Conservation (phyloP, 768 basidiomycete genomes). For the Hygrophorus pudorinus region DNA sequence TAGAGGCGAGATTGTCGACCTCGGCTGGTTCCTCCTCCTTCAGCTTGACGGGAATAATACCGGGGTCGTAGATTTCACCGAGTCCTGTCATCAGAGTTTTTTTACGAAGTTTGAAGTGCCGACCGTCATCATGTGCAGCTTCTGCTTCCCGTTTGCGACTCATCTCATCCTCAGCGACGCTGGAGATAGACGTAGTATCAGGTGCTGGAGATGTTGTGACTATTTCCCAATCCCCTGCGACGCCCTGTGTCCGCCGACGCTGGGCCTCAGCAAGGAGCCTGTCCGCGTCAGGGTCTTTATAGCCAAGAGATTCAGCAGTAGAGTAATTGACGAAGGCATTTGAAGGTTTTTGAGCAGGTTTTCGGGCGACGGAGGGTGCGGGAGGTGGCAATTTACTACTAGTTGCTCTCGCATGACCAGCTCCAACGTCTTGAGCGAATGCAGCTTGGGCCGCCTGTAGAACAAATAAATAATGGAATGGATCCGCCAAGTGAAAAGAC, state of each 20-base stretch:
- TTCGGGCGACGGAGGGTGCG: constrained; percentile 26
- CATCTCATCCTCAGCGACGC: constrained; percentile 12
- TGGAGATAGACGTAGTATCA: neutral
- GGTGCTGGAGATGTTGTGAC: too few relatives aligned
- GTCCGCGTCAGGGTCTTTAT: constrained; percentile 67
- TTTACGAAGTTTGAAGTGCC: constrained; percentile 59
- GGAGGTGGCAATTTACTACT: constrained; percentile 18
- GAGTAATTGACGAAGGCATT: constrained; percentile 80
- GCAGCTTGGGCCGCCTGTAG: constrained; percentile 69
- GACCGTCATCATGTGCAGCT: constrained; percentile 38
- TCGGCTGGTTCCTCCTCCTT: constrained; percentile 28
- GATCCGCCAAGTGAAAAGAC: constrained; percentile 9
- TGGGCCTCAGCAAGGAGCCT: constrained; percentile 49
- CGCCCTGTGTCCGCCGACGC: constrained; percentile 51
- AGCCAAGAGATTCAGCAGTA: constrained; percentile 78
- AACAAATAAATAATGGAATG: neutral
- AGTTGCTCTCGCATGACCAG: constrained; percentile 43
- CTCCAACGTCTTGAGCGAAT: constrained; percentile 67
- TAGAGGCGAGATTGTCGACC: neutral
- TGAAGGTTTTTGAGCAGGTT: constrained; percentile 38
- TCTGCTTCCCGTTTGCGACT: constrained; percentile 29
- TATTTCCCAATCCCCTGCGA: constrained; percentile 37
- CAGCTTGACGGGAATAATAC: constrained; percentile 51
- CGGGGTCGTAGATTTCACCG: constrained; percentile 79
- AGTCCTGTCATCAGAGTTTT: constrained; percentile 50